Conservation (phyloP, 176 grass and related monocot genomes). For the Thinopyrum elongatum region DNA sequence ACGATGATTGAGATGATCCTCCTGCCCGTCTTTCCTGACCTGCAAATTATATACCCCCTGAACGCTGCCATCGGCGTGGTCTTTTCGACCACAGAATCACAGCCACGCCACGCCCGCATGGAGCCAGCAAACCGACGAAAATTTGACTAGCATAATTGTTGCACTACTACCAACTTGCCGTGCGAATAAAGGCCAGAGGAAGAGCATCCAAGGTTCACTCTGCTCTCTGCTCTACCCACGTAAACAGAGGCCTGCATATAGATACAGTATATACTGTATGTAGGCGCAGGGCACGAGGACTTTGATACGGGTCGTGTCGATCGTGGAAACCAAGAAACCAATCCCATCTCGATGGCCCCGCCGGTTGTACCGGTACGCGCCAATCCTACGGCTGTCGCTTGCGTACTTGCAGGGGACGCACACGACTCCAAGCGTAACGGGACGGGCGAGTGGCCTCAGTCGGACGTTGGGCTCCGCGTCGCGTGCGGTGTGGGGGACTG, state of each 20-base stretch:
- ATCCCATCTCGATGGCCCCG: not conserved
- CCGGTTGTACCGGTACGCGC: not conserved
- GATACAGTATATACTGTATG: no score
- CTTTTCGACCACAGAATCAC: not conserved
- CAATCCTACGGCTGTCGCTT: conserved; percentile 6
- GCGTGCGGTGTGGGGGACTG: not conserved
- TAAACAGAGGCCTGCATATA: no score
- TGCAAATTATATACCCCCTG: not conserved
- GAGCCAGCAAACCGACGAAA: not conserved
- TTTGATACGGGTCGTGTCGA: conserved; percentile 10
- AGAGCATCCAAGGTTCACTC: conserved; percentile 26
- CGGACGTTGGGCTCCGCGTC: not conserved
- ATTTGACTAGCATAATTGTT: not conserved
- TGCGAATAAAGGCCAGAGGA: not conserved
- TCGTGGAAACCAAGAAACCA: not conserved
- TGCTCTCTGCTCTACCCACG: not conserved
- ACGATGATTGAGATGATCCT: conserved; percentile 5
- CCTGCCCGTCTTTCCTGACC: not conserved
- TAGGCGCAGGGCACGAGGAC: not conserved
- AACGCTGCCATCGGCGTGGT: not conserved
- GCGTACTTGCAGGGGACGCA: not conserved
- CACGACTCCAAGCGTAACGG: not conserved
- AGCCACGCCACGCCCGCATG: not conserved
- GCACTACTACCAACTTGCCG: no score
- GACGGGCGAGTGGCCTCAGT: not conserved